A percentile compares a stretch with the other conserved stretches of the same genome.
These are phyloP conservation scores for Suhomyces sp. DNA, from an alignment of 805 yeast genomes.

Conservation along the genomic window DNA sequence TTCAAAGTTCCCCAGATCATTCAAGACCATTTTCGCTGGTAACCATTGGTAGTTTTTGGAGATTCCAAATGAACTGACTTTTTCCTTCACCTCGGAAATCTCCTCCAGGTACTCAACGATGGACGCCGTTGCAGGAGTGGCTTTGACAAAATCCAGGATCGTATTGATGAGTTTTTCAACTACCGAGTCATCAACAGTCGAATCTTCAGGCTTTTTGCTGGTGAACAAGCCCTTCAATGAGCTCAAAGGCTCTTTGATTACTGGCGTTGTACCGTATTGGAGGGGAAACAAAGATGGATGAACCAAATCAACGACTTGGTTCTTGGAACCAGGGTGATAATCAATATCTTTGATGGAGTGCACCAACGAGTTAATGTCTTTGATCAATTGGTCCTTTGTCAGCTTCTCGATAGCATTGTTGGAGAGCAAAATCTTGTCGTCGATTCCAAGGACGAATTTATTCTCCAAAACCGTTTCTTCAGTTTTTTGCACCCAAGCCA, in stretches of 20 bases:
- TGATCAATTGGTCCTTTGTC: conserved; percentile 2
- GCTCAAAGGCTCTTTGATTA: conserved; percentile 2
- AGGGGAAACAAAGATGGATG: conserved; percentile 22
- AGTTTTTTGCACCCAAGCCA: conserved; percentile 14
- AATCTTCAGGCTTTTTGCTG: too few relatives aligned
- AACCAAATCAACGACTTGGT: conserved; percentile 19
- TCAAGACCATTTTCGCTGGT: conserved; percentile 11
- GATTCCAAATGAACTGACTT: conserved; percentile 6
- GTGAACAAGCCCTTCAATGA: too few relatives aligned
- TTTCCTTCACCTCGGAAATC: conserved; percentile 6
- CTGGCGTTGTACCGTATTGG: conserved; percentile 14
- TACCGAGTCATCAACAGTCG: too few relatives aligned
- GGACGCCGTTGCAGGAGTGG: too few relatives aligned
- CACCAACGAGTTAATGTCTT: conserved; percentile 3
- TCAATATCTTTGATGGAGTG: conserved; percentile 6
- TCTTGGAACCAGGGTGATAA: conserved; percentile 15
- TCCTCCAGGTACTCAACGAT: conserved; percentile 5
- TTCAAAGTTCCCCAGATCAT: conserved; percentile 11
- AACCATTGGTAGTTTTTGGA: conserved; percentile 16
- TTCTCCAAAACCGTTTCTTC: conserved; percentile 9
- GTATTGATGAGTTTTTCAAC: too few relatives aligned
- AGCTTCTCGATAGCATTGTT: conserved; percentile 6
- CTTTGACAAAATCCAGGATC: too few relatives aligned
- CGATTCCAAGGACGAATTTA: conserved; percentile 8
- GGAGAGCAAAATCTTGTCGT: conserved; percentile 9